Base-by-base conservation (phyloP, 2,329 filamentous ascomycete genomes). In the Immersiporthe knoxdaviesiana region DNA sequence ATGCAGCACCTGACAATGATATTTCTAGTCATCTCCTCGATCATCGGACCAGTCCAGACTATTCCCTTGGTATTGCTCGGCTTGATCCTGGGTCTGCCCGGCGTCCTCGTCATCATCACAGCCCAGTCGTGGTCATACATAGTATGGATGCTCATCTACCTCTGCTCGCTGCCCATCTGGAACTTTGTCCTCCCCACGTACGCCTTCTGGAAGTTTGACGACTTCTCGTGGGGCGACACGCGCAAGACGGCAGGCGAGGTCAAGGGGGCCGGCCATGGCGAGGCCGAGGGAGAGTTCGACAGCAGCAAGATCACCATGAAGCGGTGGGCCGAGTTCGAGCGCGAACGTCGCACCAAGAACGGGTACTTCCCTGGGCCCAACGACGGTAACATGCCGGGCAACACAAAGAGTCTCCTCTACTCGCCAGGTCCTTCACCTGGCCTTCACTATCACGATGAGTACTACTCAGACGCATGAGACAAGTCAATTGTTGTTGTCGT, bases 291-390 rank as follows among this genome's bases (percentile, higher is more conserved):
- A 72, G 96, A 98, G 80, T 99, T 99, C 76, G 97, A 99, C 81
- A 97, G 92, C 80, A 97, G 91, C 81, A 97, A 97, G 88, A 99
- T 99, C 78, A 97, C 95, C 50, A 99, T 99, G 96, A 97, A 97
- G 86, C 85, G 96, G 75, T 99, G 96, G 96, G 92, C 91, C 72
- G 96, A 99, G 81, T 99, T 98, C 78, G 96, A 99, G 84, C 83
- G 87, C 24, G 87, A 89, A 72, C 85, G 87, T 71, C 82, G 87
- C 41, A 77, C 79, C 65, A 82, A 81, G 73, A 81, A 77, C 74
- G 81, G 81, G 71, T 86, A 85, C 78, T 88, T 67, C 41, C 56
- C 65, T 84, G 83, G 81, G 24, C 83, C 83, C 37, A 81, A 81
- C 69, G 86, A 88, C 76, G 32, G 37, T n/a, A 87, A 83, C 68